Conservation (phyloP, 2,329 filamentous ascomycete species). For the Aspergillus carbonarius region DNA sequence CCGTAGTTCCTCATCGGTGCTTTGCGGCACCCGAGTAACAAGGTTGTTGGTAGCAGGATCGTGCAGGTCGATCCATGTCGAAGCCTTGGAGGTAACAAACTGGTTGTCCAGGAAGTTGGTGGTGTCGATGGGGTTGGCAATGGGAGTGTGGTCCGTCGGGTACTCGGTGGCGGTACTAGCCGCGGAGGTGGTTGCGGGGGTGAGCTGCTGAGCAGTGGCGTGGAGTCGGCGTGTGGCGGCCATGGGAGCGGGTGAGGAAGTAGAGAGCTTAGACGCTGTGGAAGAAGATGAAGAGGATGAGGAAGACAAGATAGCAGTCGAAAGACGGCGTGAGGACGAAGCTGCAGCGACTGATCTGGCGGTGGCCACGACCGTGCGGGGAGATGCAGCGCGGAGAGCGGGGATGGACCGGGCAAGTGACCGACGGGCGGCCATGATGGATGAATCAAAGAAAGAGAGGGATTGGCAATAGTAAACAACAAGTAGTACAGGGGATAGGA, state of each 20-base stretch:
- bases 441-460: neutral
- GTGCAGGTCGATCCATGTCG: slow-evolving; percentile 63
- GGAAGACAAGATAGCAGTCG: slow-evolving; percentile 21
- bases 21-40: slow-evolving; percentile 64
- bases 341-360: slow-evolving; percentile 19
- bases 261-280: neutral
- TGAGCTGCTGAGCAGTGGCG: slow-evolving; percentile 55
- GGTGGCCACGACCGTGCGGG: slow-evolving; percentile 34
- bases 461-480: neutral
- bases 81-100: slow-evolving; percentile 58
- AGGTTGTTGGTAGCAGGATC: slow-evolving; percentile 67
- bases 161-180: slow-evolving; percentile 53
- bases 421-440: slow-evolving; percentile 40
- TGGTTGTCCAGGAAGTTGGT: slow-evolving; percentile 65
- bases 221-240: slow-evolving; percentile 45
- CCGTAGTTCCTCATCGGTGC: slow-evolving; percentile 62
- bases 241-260: slow-evolving; percentile 22
- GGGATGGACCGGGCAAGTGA: slow-evolving; percentile 39
- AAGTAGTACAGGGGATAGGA: neutral
- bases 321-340: slow-evolving; percentile 27
- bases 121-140: slow-evolving; percentile 57
- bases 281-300: slow-evolving; percentile 20
- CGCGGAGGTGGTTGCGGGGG: slow-evolving; percentile 50
- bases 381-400: slow-evolving; percentile 37
- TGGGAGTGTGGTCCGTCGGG: slow-evolving; percentile 56